Base-by-base conservation (phyloP, 179 eudicot genomes). In the Beta lomatogona region DNA sequence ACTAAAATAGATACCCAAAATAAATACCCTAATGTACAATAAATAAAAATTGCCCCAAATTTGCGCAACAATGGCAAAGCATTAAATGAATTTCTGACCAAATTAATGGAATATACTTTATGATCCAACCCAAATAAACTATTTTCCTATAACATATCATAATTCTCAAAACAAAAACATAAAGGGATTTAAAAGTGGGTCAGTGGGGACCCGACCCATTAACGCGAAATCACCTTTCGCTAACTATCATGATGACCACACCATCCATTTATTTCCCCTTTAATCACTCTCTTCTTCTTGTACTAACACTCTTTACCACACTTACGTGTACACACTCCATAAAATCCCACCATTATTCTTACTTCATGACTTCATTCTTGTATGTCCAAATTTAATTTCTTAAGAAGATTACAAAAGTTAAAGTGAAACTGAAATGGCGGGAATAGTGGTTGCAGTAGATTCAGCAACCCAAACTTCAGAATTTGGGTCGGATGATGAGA, bases 381-480 rank as follows among this genome's bases (percentile, higher is more conserved):
- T 36, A 36, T 36, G 41, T 36, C 3, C 41, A 36, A 36, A 36
- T 36, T 36, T 36, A 36, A 16, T 11, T 21, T 25, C 70, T 54
- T 18, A 44, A 28, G 54, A 55, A 22, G 53, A 50, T 21, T 4
- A 63, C 0, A 65, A 54, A 41, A 31, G 53, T 4, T 14, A 0
- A 12, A 5, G 41, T 36, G 41, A 36, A 36, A 36, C 41, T 11
- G 41, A 44, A 71, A 84, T 84, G 86, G 82, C 76, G 48, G 84
- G 66, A 57, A 82, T 41, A 71, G 48, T 82, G 75, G 80, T 76
- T 78, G 77, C 80, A 45, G 77, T 85, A 66, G 89, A 87, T 79
- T 80, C 78, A 18, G 85, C 84, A 10, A 85, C 87, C 55, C 87
- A 85, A 71, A 83, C 87, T 9, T 80, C 78, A 14, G 87, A 82